These are phyloP conservation scores for Vachellia collinsii DNA, from an alignment of 306 rosid species.

Conservation along the genomic window DNA sequence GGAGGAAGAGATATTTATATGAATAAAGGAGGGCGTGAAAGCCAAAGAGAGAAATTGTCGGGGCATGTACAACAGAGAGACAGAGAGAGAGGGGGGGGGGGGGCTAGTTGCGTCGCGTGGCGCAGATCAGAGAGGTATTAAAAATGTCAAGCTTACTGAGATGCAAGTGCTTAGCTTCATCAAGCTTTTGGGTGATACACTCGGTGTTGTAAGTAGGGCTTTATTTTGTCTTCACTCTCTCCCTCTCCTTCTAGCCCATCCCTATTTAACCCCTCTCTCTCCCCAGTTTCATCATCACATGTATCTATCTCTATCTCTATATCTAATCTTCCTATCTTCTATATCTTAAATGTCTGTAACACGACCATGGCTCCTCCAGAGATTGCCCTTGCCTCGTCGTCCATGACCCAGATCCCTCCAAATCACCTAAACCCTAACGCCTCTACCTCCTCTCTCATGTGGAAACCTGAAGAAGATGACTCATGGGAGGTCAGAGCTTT, in stretches of 20 bases:
- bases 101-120: background rate
- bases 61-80: background rate
- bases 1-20: background rate
- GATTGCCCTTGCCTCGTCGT: conserved; percentile 51
- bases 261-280: conserved; percentile 48
- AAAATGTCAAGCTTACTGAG: conserved; percentile 40
- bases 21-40: conserved; percentile 1
- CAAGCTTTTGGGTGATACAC: conserved; percentile 64
- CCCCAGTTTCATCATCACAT: conserved; percentile 39
- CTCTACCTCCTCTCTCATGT: conserved; percentile 54
- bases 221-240: conserved; percentile 56
- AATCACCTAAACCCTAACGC: conserved; percentile 56
- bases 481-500: conserved; percentile 94
- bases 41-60: conserved; percentile 5
- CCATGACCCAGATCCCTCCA: conserved; percentile 57
- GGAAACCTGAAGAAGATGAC: conserved; percentile 83
- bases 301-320: background rate
- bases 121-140: background rate
- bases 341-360: conserved; percentile 64
- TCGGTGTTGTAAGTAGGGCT: conserved; percentile 56
- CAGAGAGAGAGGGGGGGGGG: background rate
- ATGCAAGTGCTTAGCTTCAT: conserved; percentile 51
- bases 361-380: conserved; percentile 63
- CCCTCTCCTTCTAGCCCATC: conserved; percentile 32
- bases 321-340: conserved; percentile 12